A percentile compares a stretch with the other conserved stretches of the same genome.
phyloP scores from a whole-genome alignment of 371 early-diverging fungal genomes.

The Apophysomyces ossiformis region DNA sequence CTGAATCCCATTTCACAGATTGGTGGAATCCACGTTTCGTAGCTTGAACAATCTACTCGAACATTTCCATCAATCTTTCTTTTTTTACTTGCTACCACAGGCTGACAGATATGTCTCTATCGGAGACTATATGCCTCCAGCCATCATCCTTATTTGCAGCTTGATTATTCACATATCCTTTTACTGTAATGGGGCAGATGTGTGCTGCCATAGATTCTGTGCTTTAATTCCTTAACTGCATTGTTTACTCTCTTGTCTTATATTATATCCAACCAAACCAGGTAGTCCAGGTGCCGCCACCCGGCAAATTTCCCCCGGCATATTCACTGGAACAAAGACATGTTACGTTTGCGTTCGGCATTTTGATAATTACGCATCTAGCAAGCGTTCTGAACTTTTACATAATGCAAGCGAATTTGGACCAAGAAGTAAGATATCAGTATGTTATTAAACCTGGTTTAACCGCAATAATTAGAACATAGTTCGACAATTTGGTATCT shows the following conservation, averaged over 20 bases:
- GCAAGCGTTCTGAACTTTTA: conserved; percentile 43
- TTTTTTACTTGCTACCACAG: conserved; percentile 90
- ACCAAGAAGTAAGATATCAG: conserved; percentile 2
- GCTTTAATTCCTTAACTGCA: too few species aligned
- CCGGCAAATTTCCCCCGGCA: conserved; percentile 24
- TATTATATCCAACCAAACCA: conserved; percentile 42
- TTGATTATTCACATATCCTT: conserved; percentile 67
- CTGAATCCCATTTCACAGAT: conserved; percentile 41
- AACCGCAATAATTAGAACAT: background rate
- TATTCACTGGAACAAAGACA: conserved; percentile 37
- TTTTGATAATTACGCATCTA: conserved; percentile 39
- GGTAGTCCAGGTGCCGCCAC: conserved; percentile 18
- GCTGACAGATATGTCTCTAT: conserved; percentile 84
- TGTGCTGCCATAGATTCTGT: too few species aligned
- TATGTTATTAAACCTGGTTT: background rate
- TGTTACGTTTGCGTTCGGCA: conserved; percentile 37
- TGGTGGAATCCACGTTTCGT: conserved; percentile 83
- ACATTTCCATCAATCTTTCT: conserved; percentile 94
- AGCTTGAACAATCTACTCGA: conserved; percentile 94
- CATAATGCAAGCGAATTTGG: conserved; percentile 40
- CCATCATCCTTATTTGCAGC: conserved; percentile 70
- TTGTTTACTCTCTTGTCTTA: conserved; percentile 38
- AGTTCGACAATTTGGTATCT: conserved; percentile 7
- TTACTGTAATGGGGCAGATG: conserved; percentile 12
- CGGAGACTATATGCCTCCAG: conserved; percentile 87